A percentile compares a stretch with the other conserved stretches of the same genome.
Conservation (phyloP, 2,329 filamentous ascomycete species). For the Aspergillus fructus region DNA sequence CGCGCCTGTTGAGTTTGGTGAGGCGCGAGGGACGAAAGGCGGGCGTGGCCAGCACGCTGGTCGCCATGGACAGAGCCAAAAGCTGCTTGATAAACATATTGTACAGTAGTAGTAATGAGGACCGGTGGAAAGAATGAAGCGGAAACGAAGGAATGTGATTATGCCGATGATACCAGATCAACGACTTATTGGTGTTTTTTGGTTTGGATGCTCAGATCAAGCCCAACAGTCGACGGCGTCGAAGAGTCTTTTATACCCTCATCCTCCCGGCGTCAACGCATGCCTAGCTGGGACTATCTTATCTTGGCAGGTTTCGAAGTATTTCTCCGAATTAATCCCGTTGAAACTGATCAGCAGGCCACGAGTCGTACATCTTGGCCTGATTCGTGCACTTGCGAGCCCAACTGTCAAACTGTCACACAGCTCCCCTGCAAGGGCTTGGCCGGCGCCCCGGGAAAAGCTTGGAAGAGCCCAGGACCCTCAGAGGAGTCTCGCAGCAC, state of each 20-base stretch:
- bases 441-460: neutral
- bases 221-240: too few species aligned
- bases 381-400: neutral
- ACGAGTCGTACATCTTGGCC: too few species aligned
- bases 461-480: neutral
- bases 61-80: slow-evolving; percentile 2
- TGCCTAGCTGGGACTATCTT: neutral
- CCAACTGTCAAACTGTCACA: neutral
- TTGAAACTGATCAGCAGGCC: slow-evolving; percentile 2
- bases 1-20: slow-evolving; percentile 12
- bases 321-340: neutral
- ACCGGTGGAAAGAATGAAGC: neutral
- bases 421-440: neutral
- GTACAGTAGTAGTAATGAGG: neutral
- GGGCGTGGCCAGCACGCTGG: slow-evolving; percentile 7
- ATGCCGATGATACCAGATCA: slow-evolving; percentile 1
- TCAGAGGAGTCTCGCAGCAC: too few species aligned
- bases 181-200: neutral
- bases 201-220: too few species aligned
- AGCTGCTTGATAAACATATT: slow-evolving; percentile 1
- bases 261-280: neutral
- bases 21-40: neutral
- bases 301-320: neutral
- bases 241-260: neutral
- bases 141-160: neutral